Evolutionary conservation across 192 early-diverging fungal species (phyloP).

Genomic region (Spizellomyces punctatus): DNA sequence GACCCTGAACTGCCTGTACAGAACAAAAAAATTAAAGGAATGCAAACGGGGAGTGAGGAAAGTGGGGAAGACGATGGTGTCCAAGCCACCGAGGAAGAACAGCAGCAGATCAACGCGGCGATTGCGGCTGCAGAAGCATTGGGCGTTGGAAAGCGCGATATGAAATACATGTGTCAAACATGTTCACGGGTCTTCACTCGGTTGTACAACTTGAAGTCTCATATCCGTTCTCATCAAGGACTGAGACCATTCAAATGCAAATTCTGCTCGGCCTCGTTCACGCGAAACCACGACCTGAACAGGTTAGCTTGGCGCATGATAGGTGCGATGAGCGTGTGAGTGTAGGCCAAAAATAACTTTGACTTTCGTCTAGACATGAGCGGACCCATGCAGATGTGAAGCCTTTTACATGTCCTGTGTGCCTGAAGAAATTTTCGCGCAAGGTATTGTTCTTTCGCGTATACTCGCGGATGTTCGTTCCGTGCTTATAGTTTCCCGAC

Average conservation of each 20-base stretch:
- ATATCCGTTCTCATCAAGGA: constrained; percentile 47
- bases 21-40: background rate
- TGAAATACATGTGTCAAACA: constrained; percentile 36
- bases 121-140: constrained; percentile 16
- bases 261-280: constrained; percentile 28
- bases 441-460: constrained; percentile 12
- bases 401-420: constrained; percentile 23
- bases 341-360: background rate
- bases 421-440: constrained; percentile 27
- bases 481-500: too few relatives aligned
- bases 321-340: background rate
- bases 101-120: constrained; percentile 24
- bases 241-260: constrained; percentile 41
- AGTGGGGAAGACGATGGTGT: constrained; percentile 25
- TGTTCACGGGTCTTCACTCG: constrained; percentile 28
- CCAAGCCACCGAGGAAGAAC: constrained; percentile 23
- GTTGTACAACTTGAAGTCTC: constrained; percentile 47
- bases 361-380: constrained; percentile 22
- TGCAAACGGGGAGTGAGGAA: constrained; percentile 11
- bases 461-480: too few relatives aligned
- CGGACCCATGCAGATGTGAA: constrained; percentile 26
- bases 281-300: constrained; percentile 48
- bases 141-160: constrained; percentile 1
- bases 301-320: constrained; percentile 18
- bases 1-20: background rate